Conservation (phyloP, 495 filamentous ascomycete genomes). For the Lasiosphaeris hirsuta region DNA sequence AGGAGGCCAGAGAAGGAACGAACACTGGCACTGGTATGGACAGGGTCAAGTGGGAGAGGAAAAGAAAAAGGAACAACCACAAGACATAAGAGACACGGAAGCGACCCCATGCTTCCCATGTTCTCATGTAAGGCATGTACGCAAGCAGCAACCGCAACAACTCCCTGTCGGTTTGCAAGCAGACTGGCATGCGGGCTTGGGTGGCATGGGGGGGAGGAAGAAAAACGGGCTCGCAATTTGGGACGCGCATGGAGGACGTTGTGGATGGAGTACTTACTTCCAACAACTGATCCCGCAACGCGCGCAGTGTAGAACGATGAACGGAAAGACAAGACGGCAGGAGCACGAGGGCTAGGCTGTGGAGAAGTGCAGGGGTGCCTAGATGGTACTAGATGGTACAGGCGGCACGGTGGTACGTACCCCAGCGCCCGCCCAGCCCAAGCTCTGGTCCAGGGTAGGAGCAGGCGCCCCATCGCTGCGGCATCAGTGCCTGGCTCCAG, state of each 20-base stretch:
- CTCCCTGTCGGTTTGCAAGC: too few species aligned
- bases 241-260: not conserved
- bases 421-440: not conserved
- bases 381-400: slow-evolving; percentile 17
- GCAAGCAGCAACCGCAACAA: too few species aligned
- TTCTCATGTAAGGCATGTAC: not conserved
- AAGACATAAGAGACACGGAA: slow-evolving; percentile 1
- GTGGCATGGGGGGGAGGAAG: not conserved
- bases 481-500: slow-evolving; percentile 13
- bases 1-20: slow-evolving; percentile 8
- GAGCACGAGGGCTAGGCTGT: not conserved
- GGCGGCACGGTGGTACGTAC: slow-evolving; percentile 25
- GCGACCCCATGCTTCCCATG: slow-evolving; percentile 5
- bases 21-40: slow-evolving; percentile 1
- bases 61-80: not conserved
- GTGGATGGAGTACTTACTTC: not conserved
- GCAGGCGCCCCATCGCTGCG: slow-evolving; percentile 6
- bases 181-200: slow-evolving; percentile 7
- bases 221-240: slow-evolving; percentile 15
- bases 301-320: not conserved
- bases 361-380: not conserved
- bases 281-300: not conserved
- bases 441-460: slow-evolving; percentile 10
- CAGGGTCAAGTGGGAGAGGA: slow-evolving; percentile 5
- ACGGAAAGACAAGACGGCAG: not conserved